phyloP scores from a whole-genome alignment of 1,284 basidiomycete species.

The Stygiomarasmius scandens region DNA sequence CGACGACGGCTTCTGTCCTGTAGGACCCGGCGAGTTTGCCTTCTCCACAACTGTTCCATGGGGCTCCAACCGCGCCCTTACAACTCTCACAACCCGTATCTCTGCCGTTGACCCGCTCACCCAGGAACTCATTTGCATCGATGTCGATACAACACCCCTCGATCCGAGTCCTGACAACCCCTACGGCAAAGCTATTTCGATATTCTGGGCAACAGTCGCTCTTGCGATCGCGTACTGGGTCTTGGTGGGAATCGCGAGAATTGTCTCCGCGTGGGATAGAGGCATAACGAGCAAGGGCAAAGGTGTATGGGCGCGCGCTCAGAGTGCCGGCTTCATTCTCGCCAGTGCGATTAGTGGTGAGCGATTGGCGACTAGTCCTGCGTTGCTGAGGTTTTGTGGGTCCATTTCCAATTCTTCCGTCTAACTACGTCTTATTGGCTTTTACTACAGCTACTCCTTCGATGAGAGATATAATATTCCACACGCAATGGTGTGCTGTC shows the following conservation, averaged over 20 bases:
- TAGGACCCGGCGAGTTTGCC: conserved; percentile 77
- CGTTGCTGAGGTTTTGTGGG: conserved; percentile 85
- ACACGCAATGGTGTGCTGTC: conserved; percentile 88
- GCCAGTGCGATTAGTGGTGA: conserved; percentile 94
- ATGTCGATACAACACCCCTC: conserved; percentile 81
- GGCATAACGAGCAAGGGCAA: conserved; percentile 60
- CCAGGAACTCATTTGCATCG: conserved; percentile 81
- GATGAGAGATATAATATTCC: conserved; percentile 88
- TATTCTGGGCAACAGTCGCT: conserved; percentile 84
- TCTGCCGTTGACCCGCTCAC: conserved; percentile 86
- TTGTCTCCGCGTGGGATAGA: conserved; percentile 82
- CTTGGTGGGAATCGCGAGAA: conserved; percentile 76
- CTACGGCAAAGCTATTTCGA: conserved; percentile 75
- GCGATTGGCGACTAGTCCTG: conserved; percentile 81
- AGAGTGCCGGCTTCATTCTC: conserved; percentile 83
- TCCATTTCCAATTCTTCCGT: conserved; percentile 13
- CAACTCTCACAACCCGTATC: conserved; percentile 83
- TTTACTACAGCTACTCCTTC: conserved; percentile 80
- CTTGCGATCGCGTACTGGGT: conserved; percentile 83
- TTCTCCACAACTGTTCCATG: conserved; percentile 81
- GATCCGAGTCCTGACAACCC: conserved; percentile 49
- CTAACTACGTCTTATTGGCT: conserved; percentile 6
- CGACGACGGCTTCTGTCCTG: conserved; percentile 70
- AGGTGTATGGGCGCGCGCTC: conserved; percentile 68
- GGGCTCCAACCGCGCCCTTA: conserved; percentile 70